Base-by-base conservation (phyloP, 2,329 filamentous ascomycete genomes). In the Phaeomoniella chlamydospora region DNA sequence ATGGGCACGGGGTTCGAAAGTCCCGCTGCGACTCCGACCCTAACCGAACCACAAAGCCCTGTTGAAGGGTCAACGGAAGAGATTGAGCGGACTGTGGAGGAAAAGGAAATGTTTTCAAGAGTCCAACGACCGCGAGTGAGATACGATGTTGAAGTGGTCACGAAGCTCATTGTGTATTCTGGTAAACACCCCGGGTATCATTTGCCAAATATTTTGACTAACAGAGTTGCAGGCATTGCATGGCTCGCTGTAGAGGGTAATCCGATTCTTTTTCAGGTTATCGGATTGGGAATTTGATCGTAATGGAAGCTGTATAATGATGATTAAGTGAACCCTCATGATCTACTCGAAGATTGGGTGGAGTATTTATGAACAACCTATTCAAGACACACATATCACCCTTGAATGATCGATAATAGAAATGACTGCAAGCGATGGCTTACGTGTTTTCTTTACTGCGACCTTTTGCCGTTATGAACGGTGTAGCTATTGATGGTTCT, bases 101-200 rank as follows among this genome's bases (percentile, higher is more conserved):
- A 86, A 54, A 71, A 68, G 46, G 81, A 92, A 53, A 78, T 96
- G 55, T 94, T 96, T 56, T 80, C 77, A 31, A 75, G 71, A 52
- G 67, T 96, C 37, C 78, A 86, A 43, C 84, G 80, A 59, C 86
- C 90, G 34, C 75, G 90, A 45, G 87, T 94, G 40, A 70, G 87
- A 47, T 98, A 96, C 52, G 90, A 98, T 58, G 88, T 96, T n/a
- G 90, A 98, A 58, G 88, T 98, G 29, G 81, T 98, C 26, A 96
- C 90, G 4, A 96, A 94, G 61, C 59, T 98, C 41, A 81, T 98
- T 48, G 85, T 98, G 15, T 98, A 98, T 62, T 72, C 80, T 40
- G 90, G 88, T 85, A 62, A 57, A 76, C 61, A 19, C n/a, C 29
- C 14, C 18, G 4, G 16, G 32, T 14, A 15, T 15, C 15, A 29